These are phyloP conservation scores for Turnera subulata DNA, from an alignment of 345 rosid genomes.

Conservation along the genomic window DNA sequence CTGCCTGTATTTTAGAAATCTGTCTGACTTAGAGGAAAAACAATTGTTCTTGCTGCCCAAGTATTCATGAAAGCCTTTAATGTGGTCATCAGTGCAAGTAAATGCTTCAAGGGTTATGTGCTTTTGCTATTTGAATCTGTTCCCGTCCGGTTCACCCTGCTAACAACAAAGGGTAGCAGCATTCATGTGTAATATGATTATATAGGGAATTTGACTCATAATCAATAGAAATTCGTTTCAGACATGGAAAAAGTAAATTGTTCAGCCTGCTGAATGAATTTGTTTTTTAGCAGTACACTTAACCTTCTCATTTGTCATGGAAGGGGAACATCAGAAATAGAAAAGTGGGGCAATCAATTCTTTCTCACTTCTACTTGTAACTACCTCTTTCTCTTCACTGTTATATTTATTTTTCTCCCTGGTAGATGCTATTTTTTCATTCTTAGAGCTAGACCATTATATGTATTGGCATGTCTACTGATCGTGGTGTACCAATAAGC, in stretches of 20 bases:
- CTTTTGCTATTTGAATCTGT: slow-evolving; percentile 19
- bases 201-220: slow-evolving; percentile 22
- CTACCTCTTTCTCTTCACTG: too few relatives aligned
- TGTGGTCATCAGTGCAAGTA: slow-evolving; percentile 20
- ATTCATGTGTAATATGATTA: slow-evolving; percentile 22
- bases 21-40: slow-evolving; percentile 26
- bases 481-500: too few relatives aligned
- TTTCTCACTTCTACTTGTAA: too few relatives aligned
- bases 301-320: too few relatives aligned
- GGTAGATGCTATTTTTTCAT: too few relatives aligned
- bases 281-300: too few relatives aligned
- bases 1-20: slow-evolving; percentile 15
- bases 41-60: slow-evolving; percentile 26
- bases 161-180: slow-evolving; percentile 23
- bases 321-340: too few relatives aligned
- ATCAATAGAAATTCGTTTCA: slow-evolving; percentile 10
- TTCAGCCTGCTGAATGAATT: slow-evolving; percentile 30
- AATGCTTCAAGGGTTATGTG: slow-evolving; percentile 30
- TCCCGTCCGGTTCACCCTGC: slow-evolving; percentile 24
- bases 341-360: too few relatives aligned
- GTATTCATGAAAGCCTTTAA: slow-evolving; percentile 18
- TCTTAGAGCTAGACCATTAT: too few relatives aligned
- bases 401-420: too few relatives aligned
- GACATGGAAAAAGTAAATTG: slow-evolving; percentile 21
- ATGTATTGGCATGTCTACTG: too few relatives aligned